phyloP scores from a whole-genome alignment of 345 rosid species.

The Physaria fendleri region DNA sequence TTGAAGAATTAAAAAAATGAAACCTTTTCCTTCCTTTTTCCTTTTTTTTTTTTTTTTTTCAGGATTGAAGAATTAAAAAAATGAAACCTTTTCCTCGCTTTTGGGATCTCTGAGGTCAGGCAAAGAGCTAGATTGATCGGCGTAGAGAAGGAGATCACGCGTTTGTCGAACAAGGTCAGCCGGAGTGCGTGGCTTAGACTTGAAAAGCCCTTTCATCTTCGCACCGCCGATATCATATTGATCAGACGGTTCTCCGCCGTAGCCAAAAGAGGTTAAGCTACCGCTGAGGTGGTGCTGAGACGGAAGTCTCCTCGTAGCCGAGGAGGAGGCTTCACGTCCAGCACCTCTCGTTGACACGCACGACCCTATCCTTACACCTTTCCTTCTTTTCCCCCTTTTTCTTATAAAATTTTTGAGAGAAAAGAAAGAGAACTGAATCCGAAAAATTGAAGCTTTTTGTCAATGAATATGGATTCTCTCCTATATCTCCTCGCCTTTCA shows the following conservation, averaged over 20 bases:
- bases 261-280: conserved; percentile 2
- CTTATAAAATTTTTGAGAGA: too few relatives aligned
- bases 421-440: too few relatives aligned
- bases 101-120: conserved; percentile 46
- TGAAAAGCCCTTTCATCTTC: conserved; percentile 83
- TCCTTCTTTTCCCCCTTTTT: neutral
- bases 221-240: conserved; percentile 25
- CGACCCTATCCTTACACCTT: conserved; percentile 34
- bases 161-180: conserved; percentile 77
- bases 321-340: conserved; percentile 37
- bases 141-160: conserved; percentile 73
- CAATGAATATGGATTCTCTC: too few relatives aligned
- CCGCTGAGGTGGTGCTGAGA: conserved; percentile 23
- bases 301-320: conserved; percentile 37
- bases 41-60: too few relatives aligned
- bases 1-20: neutral
- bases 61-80: neutral
- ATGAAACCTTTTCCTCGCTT: conserved; percentile 58
- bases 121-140: conserved; percentile 27
- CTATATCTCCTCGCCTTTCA: too few relatives aligned
- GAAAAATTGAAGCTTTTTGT: too few relatives aligned
- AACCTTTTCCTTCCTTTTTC: conserved; percentile 66
- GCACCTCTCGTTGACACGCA: conserved; percentile 36
- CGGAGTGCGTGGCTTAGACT: conserved; percentile 84
- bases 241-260: conserved; percentile 27